Conservation (phyloP, 2,329 filamentous ascomycete species). For the Colletotrichum sp. region DNA sequence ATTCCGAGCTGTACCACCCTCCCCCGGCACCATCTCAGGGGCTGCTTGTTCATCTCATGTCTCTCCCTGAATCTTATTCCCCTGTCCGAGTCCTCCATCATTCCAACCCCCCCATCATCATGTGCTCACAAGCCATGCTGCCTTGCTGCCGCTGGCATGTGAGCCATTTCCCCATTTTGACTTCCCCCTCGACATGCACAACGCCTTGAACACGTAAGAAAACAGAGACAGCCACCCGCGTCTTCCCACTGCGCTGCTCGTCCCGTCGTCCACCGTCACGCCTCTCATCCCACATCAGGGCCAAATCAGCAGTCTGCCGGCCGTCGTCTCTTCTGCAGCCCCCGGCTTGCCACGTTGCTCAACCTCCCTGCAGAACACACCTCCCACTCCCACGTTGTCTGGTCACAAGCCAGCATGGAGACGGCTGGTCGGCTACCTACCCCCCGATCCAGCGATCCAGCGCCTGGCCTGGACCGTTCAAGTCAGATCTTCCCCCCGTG, state of each 20-base stretch:
- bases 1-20: not conserved
- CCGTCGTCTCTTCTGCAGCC: not conserved
- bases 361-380: not conserved
- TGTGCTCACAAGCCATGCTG: not conserved
- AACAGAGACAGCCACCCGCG: not conserved
- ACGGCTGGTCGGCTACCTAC: not conserved
- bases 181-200: not conserved
- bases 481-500: not conserved
- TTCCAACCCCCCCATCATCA: not conserved
- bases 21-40: not conserved
- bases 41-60: constrained; percentile 11
- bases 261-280: not conserved
- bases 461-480: not conserved
- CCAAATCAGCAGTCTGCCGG: not conserved
- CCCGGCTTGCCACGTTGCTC: constrained; percentile 4
- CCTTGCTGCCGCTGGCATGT: not conserved
- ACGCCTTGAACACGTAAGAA: not conserved
- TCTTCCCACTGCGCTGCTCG: not conserved
- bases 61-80: not conserved
- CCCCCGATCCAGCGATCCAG: not conserved
- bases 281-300: not conserved
- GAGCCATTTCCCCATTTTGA: not conserved
- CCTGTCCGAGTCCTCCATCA: not conserved
- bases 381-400: not conserved
- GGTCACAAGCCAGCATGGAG: not conserved